These are phyloP conservation scores for Orbilia brochopaga DNA, from an alignment of 2,329 filamentous ascomycete species.

Conservation along the genomic window DNA sequence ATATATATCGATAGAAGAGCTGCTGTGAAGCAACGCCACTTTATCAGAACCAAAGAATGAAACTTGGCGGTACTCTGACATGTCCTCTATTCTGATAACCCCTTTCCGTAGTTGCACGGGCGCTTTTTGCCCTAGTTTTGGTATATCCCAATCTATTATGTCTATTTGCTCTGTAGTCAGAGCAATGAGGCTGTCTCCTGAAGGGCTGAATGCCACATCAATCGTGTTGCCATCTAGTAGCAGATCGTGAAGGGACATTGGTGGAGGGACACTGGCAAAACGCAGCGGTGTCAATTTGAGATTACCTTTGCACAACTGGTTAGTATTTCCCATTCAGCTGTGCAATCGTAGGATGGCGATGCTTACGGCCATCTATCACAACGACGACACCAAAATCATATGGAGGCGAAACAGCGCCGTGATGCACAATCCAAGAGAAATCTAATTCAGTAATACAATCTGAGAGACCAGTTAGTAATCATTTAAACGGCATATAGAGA, in stretches of 20 bases:
- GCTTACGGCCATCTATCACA: slow-evolving; percentile 78
- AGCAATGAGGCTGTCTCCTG: slow-evolving; percentile 71
- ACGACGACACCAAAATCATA: slow-evolving; percentile 82
- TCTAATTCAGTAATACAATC: slow-evolving; percentile 59
- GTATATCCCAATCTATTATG: slow-evolving; percentile 70
- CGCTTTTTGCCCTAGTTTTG: slow-evolving; percentile 15
- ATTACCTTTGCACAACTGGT: slow-evolving; percentile 58
- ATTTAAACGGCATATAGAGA: slow-evolving; percentile 12
- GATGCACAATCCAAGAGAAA: slow-evolving; percentile 65
- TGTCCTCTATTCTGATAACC: slow-evolving; percentile 47
- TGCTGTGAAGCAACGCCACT: slow-evolving; percentile 42
- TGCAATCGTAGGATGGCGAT: slow-evolving; percentile 52
- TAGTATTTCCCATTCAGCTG: slow-evolving; percentile 3
- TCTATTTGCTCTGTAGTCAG: slow-evolving; percentile 72
- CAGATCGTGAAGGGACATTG: slow-evolving; percentile 84
- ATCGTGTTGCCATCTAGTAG: slow-evolving; percentile 67
- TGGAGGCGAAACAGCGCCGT: slow-evolving; percentile 60
- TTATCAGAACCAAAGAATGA: slow-evolving; percentile 55
- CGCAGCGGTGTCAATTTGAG: slow-evolving; percentile 86
- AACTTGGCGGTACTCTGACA: slow-evolving; percentile 55
- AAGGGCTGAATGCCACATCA: slow-evolving; percentile 75
- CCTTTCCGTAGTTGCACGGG: slow-evolving; percentile 22
- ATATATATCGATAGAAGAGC: slow-evolving; percentile 29
- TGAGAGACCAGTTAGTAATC: background rate
- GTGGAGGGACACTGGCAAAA: slow-evolving; percentile 84